Base-by-base conservation (phyloP, 2,329 filamentous ascomycete genomes). In the Aspergillus aculeatus region DNA sequence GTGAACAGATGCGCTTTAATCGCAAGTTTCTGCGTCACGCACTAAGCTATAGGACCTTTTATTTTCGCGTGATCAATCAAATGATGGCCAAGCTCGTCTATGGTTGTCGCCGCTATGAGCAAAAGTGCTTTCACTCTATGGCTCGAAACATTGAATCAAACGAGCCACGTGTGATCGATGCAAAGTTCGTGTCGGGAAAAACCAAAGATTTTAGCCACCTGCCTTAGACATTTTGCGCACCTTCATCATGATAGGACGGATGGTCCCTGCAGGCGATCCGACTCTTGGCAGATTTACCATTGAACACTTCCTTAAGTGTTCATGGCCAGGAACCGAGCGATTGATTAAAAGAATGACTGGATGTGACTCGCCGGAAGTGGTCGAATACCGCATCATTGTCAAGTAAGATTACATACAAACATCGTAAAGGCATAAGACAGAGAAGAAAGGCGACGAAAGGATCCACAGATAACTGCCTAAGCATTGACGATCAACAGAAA, bases 361-460 rank as follows among this genome's bases (percentile, higher is more conserved):
- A 59, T 23, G 52, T 38, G 31, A 59, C 35, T 47, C 29, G 47
- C 50, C 54, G 49, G 62, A 60, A 47, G 56, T 55, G 49, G 60
- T 67, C 62, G 65, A 69, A 66, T 61, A 71, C 69, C 71, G 68
- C 65, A 68, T 71, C 63, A 69, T 69, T 63, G 65, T 71, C 16
- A 60, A 54, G 50, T 66, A 74, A 69, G 71, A 68, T 72, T 74
- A 74, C 72, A 29, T 29, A 74, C 32, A 35, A 12, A 11, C 63
- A 70, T 69, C 64, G 65, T 71, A 14, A 60, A 54, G 49, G 65
- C 74, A 69, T 72, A 68, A 70, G 73, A 73, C 71, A 73, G 63
- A 60, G 64, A 67, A 63, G 57, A 64, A 62, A 60, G 62, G 50
- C 66, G 58, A 65, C 58, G 65, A 64, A 63, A 61, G 59, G 65